These are phyloP conservation scores for Phialophora tarda DNA, from an alignment of 2,329 filamentous ascomycete species.

Conservation along the genomic window DNA sequence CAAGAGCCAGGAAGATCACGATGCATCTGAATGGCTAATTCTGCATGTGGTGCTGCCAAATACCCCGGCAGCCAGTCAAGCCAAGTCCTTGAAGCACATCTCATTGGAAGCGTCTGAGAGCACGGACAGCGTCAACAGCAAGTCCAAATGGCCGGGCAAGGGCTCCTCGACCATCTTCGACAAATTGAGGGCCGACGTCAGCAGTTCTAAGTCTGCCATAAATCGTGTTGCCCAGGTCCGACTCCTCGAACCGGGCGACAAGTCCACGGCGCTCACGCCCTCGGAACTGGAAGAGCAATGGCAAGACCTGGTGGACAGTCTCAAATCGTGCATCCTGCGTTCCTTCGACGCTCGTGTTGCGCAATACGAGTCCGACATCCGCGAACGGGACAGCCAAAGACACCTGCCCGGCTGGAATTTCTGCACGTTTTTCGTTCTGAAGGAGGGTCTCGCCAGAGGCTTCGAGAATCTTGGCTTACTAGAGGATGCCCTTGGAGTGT, in stretches of 20 bases:
- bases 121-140: constrained; percentile 68
- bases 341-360: constrained; percentile 90
- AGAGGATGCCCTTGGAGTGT: constrained; percentile 91
- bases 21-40: constrained; percentile 95
- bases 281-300: constrained; percentile 82
- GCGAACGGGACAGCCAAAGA: constrained; percentile 87
- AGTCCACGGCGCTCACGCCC: constrained; percentile 64
- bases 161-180: constrained; percentile 84
- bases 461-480: constrained; percentile 96
- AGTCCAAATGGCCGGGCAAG: constrained; percentile 76
- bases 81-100: constrained; percentile 61
- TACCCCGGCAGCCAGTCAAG: constrained; percentile 78
- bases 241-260: constrained; percentile 53
- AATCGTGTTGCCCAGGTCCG: constrained; percentile 87
- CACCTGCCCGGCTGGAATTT: constrained; percentile 96
- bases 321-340: constrained; percentile 83
- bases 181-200: constrained; percentile 89
- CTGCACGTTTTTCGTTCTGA: constrained; percentile 97
- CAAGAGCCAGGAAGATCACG: constrained; percentile 85
- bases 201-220: constrained; percentile 72
- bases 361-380: constrained; percentile 97
- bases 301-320: constrained; percentile 80
- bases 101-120: constrained; percentile 55
- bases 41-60: constrained; percentile 91
- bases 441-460: constrained; percentile 89